phyloP scores from a whole-genome alignment of 2,329 filamentous ascomycete species.

The Thyridium curvatum region DNA sequence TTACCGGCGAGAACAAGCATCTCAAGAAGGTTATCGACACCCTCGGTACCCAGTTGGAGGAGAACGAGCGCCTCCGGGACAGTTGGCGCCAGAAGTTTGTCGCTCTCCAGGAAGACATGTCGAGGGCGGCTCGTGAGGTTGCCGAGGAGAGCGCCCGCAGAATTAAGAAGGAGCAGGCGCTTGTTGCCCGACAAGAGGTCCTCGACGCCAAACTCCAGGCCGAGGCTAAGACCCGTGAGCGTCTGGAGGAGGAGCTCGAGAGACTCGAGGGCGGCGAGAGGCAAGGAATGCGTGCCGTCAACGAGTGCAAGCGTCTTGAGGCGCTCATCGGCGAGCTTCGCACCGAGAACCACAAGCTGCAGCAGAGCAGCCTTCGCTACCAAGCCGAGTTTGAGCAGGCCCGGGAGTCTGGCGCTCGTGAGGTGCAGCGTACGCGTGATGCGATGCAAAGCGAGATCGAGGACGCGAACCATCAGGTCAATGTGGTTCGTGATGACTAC shows the following conservation, averaged over 20 bases:
- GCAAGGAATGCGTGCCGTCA: constrained; percentile 57
- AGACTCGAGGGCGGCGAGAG: constrained; percentile 59
- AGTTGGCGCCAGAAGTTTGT: constrained; percentile 80
- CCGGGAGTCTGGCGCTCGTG: constrained; percentile 68
- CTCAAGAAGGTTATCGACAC: constrained; percentile 68
- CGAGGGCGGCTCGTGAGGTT: constrained; percentile 69
- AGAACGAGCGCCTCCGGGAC: constrained; percentile 79
- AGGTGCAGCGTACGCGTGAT: constrained; percentile 74
- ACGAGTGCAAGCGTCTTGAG: constrained; percentile 56
- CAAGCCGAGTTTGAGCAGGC: constrained; percentile 82
- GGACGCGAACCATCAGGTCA: constrained; percentile 77
- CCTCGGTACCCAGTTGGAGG: constrained; percentile 72
- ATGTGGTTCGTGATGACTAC: constrained; percentile 72
- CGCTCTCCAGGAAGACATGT: constrained; percentile 82
- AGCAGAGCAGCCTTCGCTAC: constrained; percentile 61
- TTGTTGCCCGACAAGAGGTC: constrained; percentile 72
- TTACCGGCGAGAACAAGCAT: constrained; percentile 59
- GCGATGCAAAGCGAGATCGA: constrained; percentile 79
- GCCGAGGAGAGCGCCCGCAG: constrained; percentile 76
- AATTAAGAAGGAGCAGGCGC: constrained; percentile 71
- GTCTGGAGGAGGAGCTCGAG: constrained; percentile 60
- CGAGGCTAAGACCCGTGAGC: constrained; percentile 64
- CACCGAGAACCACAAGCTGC: constrained; percentile 65
- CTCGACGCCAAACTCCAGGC: constrained; percentile 72
- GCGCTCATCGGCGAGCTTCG: constrained; percentile 48